Percentiles rank a stretch among this genome's conserved stretches.
Evolutionary conservation across 805 yeast species (phyloP).

Genomic region (Priceomyces medius): DNA sequence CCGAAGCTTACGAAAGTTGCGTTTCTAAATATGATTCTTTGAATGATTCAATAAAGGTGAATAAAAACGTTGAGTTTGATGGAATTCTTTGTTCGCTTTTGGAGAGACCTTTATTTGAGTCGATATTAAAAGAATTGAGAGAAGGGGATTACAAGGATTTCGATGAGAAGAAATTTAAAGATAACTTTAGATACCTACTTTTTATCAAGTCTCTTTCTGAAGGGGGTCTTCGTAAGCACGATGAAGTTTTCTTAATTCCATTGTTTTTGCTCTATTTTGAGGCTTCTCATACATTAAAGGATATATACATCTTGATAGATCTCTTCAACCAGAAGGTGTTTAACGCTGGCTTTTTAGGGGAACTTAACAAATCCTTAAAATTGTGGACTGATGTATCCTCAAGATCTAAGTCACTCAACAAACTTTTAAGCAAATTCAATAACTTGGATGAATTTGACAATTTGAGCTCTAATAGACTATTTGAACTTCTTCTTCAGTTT

Average conservation of each 20-base stretch:
- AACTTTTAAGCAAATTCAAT: slow-evolving; percentile 21
- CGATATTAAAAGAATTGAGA: slow-evolving; percentile 19
- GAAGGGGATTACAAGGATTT: slow-evolving; percentile 7
- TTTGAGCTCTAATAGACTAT: slow-evolving; percentile 28
- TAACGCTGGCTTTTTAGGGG: slow-evolving; percentile 23
- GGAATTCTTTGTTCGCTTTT: slow-evolving; percentile 21
- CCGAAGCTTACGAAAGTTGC: slow-evolving; percentile 18
- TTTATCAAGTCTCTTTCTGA: slow-evolving; percentile 39
- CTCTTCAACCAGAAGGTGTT: slow-evolving; percentile 34
- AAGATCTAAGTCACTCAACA: slow-evolving; percentile 18
- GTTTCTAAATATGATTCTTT: slow-evolving; percentile 22
- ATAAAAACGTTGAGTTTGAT: slow-evolving; percentile 35
- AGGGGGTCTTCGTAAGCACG: slow-evolving; percentile 37
- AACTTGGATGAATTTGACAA: slow-evolving; percentile 32
- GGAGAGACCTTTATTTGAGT: slow-evolving; percentile 30
- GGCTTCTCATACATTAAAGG: slow-evolving; percentile 17
- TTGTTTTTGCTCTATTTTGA: slow-evolving; percentile 31
- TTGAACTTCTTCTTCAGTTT: slow-evolving; percentile 36
- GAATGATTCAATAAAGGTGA: slow-evolving; percentile 26
- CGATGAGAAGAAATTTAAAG: slow-evolving; percentile 15
- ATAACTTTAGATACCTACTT: slow-evolving; percentile 29
- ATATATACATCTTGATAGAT: slow-evolving; percentile 31
- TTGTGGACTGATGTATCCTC: slow-evolving; percentile 27
- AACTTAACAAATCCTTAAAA: slow-evolving; percentile 25
- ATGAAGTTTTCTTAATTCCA: slow-evolving; percentile 41